Base-by-base conservation (phyloP, 768 basidiomycete genomes). In the Pisolithus marmoratus region DNA sequence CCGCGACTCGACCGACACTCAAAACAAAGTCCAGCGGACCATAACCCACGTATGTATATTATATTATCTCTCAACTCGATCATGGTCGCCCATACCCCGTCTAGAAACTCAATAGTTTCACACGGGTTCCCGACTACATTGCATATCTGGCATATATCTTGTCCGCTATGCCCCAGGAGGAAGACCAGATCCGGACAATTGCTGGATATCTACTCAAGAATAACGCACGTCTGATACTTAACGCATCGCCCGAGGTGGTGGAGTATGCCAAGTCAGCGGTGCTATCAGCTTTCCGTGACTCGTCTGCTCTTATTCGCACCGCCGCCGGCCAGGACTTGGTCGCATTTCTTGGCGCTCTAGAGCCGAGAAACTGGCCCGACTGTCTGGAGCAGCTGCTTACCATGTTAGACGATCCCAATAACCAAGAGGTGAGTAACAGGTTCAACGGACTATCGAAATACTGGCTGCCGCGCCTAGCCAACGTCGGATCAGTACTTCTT, bases 191-290 rank as follows among this genome's bases (percentile, higher is more conserved):
- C 67, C 84, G 95, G 48, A 90, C 91, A 53, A 94, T 97, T 73
- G 94, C 95, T 23, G 95, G 95, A 40, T 90, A 97, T 62, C 77
- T 97, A 22, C 83, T 99, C 70, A 99, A 99, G 83, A 98, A 99
- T 71, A 94, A 93, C 62, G 81, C 90, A 41, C 80, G 84, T 52
- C 78, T 87, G 58, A 84, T 94, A 65, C 75, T 93, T 49, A 77
- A 75, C 44, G 79, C 83, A 7, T 73, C 83, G 22, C 74, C 77
- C 17, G 80, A 84, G 44, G 86, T 93, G 20, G 75, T 80, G 27
- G 74, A 81, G 46, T 90, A 84, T 63, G 82, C 89, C 57, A 90
- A 94, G 70, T 72, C 72, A 27, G 80, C 86, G 43, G 81, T 92
- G 27, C 81, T 94, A 6, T 77, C 82, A 57, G 89, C 90, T 15